Percentiles rank a stretch among this genome's conserved stretches.
phyloP scores from a whole-genome alignment of 129 eudicot genomes.

The Tanacetum coccineum region DNA sequence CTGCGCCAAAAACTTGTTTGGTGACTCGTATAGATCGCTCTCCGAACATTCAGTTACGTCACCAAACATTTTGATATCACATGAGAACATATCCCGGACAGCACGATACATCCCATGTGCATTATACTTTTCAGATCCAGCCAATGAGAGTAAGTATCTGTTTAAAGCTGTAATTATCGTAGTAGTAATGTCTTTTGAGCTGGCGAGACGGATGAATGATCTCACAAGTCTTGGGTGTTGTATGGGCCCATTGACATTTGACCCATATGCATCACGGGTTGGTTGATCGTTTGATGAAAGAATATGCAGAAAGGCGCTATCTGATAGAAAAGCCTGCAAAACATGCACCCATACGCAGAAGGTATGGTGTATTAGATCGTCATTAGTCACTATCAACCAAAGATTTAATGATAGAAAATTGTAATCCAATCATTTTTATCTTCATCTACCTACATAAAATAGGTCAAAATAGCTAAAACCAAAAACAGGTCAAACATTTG shows the following conservation, averaged over 20 bases:
- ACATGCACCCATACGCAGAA: neutral
- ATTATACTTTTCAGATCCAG: neutral
- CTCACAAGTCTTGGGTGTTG: slow-evolving; percentile 15
- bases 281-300: neutral
- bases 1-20: too few species aligned
- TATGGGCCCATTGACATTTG: neutral
- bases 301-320: too few species aligned
- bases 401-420: too few species aligned
- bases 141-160: neutral
- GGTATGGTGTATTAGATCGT: neutral
- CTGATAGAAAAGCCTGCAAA: neutral
- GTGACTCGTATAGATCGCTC: too few species aligned
- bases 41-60: too few species aligned
- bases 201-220: slow-evolving; percentile 14
- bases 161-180: neutral
- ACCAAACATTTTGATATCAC: too few species aligned
- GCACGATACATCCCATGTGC: too few species aligned
- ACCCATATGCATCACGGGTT: neutral
- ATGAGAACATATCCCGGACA: too few species aligned
- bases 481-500: neutral
- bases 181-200: neutral
- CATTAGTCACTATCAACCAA: too few species aligned
- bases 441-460: neutral
- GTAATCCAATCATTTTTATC: too few species aligned
- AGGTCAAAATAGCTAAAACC: neutral